Evolutionary conservation across 495 filamentous ascomycete genomes (phyloP), one percentile per base, ranked within the genome.

Genomic region (Lasiosphaeriaceae sp.): DNA sequence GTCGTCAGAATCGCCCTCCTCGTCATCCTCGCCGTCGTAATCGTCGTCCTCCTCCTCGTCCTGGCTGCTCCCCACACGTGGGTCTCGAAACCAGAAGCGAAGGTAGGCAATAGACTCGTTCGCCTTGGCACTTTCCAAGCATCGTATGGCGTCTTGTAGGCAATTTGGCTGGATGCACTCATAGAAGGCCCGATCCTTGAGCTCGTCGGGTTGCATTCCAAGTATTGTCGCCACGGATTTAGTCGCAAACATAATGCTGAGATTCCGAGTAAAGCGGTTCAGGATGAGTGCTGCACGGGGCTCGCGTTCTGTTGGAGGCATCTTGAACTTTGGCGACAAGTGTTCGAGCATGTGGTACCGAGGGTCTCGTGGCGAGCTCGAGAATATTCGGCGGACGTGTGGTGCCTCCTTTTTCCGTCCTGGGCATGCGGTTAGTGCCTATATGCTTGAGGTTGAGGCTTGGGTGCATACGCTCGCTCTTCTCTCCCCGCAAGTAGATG

Each of bases 21-120:
- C 61, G 23, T 44, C 45, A 16, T 51, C 51, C 16, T 31, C 56
- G 0, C 71, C 63, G 34, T 66, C 60, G 12, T 68, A 66, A 16
- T 55, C 61, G 22, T 72, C 70, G 17, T 63, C 67, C 3, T 59
- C 60, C 7, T 66, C 58, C 14, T 67, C 66, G 2, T 67, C 64
- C 2, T 65, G 64, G 4, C 71, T 65, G 1, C 67, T 71, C 9
- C 74, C 73, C 1, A 73, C 66, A 53, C 80, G 77, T 24, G 90
- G 90, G 69, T 95, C 87, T 34, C 88, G 81, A 68, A 86, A 92
- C 80, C 84, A 90, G 66, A 96, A 96, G n/a, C 91, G 87, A 50
- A 96, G 77, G 62, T 96, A 96, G 14, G 91, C 90, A 61, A 96
- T 95, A 12, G 91, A 95, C 60, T 95, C 90, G 62, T 96, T 95